Evolutionary conservation across 495 filamentous ascomycete genomes (phyloP), one percentile per base, ranked within the genome.

Genomic region (Podospora appendiculata): DNA sequence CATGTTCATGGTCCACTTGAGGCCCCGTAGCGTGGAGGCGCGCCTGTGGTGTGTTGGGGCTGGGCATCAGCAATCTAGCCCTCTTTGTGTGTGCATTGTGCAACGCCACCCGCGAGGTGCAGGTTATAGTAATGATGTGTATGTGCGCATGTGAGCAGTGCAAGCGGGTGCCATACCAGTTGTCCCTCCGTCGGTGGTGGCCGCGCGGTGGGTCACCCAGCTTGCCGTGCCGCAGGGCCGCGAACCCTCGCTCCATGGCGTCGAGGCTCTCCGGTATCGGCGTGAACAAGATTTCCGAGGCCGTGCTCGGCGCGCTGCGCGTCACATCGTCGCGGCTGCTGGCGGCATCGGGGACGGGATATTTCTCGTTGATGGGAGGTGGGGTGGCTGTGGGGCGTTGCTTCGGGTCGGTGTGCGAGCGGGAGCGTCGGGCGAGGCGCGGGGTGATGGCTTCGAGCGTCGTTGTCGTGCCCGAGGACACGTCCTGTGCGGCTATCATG

Each of bases 321-420:
- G 35, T 41, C 35, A 8, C 19, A 12, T 39, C 12, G 16, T 13
- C 25, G 25, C 25, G 25, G 25, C 25, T 40, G 35, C 40, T 16
- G n/a, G 8, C 16, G 8, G 47, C 34, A 4, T 9, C 32, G 32
- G 32, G 41, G 13, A 5, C 32, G 50, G 14, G 42, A 5, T 25
- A 25, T 4, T 42, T 17, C 32, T 47, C n/a, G 32, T 47, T 8
- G 45, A 38, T 10, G 1, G 33, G 32, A 9, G 14, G 45, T 38
- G 45, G 13, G 6, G 14, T 11, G 13, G 25, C 25, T 5, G 25
- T 25, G 25, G 25, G 25, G 25, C 25, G 25, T 5, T 32, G 35
- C 35, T 48, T 48, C 12, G 47, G 47, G 36, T 48, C 47, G 34
- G 50, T 52, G 42, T 44, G 50, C 4, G 50, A 52, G 41, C 50